Conservation (phyloP, 208 protist genomes). For the Crithidia expoeki region DNA sequence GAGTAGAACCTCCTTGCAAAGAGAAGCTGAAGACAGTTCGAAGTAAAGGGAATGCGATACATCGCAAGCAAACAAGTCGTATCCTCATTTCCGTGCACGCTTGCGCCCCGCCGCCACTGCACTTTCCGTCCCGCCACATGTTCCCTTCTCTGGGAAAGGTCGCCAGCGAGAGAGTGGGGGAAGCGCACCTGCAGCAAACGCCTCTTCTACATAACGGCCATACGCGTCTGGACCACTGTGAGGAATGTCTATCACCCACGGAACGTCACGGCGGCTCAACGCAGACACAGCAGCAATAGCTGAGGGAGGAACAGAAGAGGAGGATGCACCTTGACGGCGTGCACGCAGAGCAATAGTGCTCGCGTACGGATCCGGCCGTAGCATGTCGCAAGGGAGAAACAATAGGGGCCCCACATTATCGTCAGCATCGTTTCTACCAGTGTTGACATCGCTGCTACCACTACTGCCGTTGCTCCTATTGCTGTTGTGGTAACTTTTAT, state of each 20-base stretch:
- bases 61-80: no score
- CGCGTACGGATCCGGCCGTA: slow-evolving; percentile 62
- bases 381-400: slow-evolving; percentile 66
- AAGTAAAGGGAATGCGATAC: no score
- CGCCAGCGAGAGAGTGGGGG: slow-evolving; percentile 17
- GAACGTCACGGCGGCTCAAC: slow-evolving; percentile 52
- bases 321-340: neutral
- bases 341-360: slow-evolving; percentile 50
- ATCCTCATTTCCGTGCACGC: slow-evolving; percentile 14
- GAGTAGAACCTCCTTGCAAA: no score
- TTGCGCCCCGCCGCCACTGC: neutral
- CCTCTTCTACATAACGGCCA: slow-evolving; percentile 40
- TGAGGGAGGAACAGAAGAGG: neutral
- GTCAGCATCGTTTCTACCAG: neutral
- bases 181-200: slow-evolving; percentile 16
- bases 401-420: neutral
- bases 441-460: neutral
- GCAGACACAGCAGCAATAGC: neutral
- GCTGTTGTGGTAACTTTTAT: neutral
- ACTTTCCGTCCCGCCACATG: neutral
- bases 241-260: slow-evolving; percentile 83
- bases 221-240: slow-evolving; percentile 63
- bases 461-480: neutral
- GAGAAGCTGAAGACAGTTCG: no score
- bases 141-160: neutral